A percentile compares a stretch with the other conserved stretches of the same genome.
Evolutionary conservation across 2,329 filamentous ascomycete genomes (phyloP).

Genomic region (Saccharata proteae): DNA sequence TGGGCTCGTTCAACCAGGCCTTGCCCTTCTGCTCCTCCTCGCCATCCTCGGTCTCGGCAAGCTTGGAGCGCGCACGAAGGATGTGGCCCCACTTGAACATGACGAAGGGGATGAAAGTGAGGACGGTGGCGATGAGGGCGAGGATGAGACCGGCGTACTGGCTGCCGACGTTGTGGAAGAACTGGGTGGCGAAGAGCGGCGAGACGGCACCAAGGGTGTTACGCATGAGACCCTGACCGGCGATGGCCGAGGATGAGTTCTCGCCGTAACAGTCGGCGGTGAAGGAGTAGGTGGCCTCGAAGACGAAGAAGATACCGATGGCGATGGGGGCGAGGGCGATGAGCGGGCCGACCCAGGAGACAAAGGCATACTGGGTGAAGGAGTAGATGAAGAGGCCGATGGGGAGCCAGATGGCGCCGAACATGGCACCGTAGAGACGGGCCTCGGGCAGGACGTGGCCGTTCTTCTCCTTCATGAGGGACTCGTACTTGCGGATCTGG

Average conservation of each 20-base stretch:
- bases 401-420: slow-evolving; percentile 35
- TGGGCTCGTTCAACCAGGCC: too few species aligned
- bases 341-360: slow-evolving; percentile 38
- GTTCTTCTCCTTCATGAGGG: slow-evolving; percentile 24
- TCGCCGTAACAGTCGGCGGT: slow-evolving; percentile 42
- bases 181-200: slow-evolving; percentile 39
- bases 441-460: slow-evolving; percentile 30
- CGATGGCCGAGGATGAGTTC: slow-evolving; percentile 31
- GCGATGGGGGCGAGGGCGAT: slow-evolving; percentile 39
- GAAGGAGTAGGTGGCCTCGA: slow-evolving; percentile 36
- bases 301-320: slow-evolving; percentile 42
- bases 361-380: slow-evolving; percentile 39
- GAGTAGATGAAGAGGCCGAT: slow-evolving; percentile 42
- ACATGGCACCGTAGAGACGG: slow-evolving; percentile 39
- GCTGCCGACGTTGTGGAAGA: slow-evolving; percentile 42
- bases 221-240: slow-evolving; percentile 40
- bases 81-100: slow-evolving; percentile 31
- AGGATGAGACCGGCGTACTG: slow-evolving; percentile 41
- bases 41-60: slow-evolving; percentile 15
- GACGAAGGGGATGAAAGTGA: slow-evolving; percentile 32
- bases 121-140: slow-evolving; percentile 32
- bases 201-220: slow-evolving; percentile 42
- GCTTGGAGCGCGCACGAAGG: slow-evolving; percentile 28
- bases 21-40: slow-evolving; percentile 3
- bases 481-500: slow-evolving; percentile 40